These are phyloP conservation scores for Leucosporidium yakuticum DNA, from an alignment of 768 basidiomycete species.

Conservation along the genomic window DNA sequence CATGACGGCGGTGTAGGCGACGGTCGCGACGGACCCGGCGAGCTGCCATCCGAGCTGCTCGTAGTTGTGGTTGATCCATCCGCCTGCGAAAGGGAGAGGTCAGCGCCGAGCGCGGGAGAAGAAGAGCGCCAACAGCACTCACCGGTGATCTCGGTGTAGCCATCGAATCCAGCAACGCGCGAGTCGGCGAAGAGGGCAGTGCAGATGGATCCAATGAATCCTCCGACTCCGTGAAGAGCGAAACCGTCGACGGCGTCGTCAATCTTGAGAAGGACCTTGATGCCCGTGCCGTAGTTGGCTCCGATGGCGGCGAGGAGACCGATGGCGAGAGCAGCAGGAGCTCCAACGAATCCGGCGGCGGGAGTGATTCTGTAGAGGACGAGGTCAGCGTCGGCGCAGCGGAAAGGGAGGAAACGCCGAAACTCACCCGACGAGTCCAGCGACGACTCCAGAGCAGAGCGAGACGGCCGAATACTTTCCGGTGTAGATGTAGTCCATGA, in stretches of 20 bases:
- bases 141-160: slow-evolving; percentile 45
- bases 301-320: slow-evolving; percentile 65
- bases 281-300: slow-evolving; percentile 68
- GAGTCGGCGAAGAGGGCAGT: slow-evolving; percentile 71
- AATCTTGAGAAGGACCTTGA: slow-evolving; percentile 29
- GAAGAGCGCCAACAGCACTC: not conserved
- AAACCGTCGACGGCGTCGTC: slow-evolving; percentile 91
- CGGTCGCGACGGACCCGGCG: slow-evolving; percentile 57
- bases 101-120: not conserved
- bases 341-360: slow-evolving; percentile 70
- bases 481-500: slow-evolving; percentile 32
- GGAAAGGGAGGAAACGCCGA: not conserved
- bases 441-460: slow-evolving; percentile 84
- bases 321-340: slow-evolving; percentile 69
- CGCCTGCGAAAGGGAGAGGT: too few relatives aligned
- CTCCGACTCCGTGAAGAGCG: slow-evolving; percentile 65
- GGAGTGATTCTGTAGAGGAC: slow-evolving; percentile 56
- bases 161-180: slow-evolving; percentile 62
- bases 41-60: slow-evolving; percentile 78
- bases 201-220: slow-evolving; percentile 46
- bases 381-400: not conserved
- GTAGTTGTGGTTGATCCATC: slow-evolving; percentile 63
- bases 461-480: slow-evolving; percentile 79
- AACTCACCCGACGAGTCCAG: slow-evolving; percentile 52
- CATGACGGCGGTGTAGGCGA: slow-evolving; percentile 43